Evolutionary conservation across 164 flowering plant species (phyloP), one percentile per base, ranked within the genome.

Genomic region (Hamamelis virginiana): DNA sequence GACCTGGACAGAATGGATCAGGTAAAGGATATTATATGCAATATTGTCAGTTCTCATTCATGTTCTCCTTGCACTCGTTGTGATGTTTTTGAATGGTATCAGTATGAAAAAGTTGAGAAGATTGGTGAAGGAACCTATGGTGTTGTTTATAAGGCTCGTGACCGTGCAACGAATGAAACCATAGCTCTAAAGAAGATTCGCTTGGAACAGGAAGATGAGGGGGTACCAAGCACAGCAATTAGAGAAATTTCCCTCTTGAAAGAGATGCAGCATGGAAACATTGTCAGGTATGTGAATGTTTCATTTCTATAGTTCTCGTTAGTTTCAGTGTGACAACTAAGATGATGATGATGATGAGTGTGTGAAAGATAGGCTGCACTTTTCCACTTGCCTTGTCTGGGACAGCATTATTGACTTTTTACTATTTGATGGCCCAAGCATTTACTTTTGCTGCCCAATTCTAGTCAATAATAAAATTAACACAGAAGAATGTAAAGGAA

Each of bases 61-160:
- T 6, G 6, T 33, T 33, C 6, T 33, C 41, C 41, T 33, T 33
- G 41, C 41, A 33, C 41, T 33, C 4, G 41, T 33, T 33, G 2
- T 33, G 41, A 33, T 67, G 50, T 53, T 59, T 59, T 45, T 62
- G 51, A 41, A 23, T 51, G 41, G 56, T 68, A 22, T 18, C 75
- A 93, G 98, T 93, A 93, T 65, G 97, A 93, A 80, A 91, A 91
- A 66, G 95, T 91, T 71, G 98, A 93, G 86, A 93, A 93, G 89
- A 91, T 93, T 62, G 98, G 98, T 57, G 97, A 93, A 76, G 98
- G 98, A 64, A 91, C 97, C 14, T 91, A 93, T 74, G 98, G 98
- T 57, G 97, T 93, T 60, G 98, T 93, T n/a, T 93, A 93, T 75
- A 93, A 91, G 84, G 98, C 98, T 53, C 90, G 94, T 27, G 92